Evolutionary conservation across 129 eudicot genomes (phyloP), one percentile per base, ranked within the genome.

Genomic region (Flaveria brownii): DNA sequence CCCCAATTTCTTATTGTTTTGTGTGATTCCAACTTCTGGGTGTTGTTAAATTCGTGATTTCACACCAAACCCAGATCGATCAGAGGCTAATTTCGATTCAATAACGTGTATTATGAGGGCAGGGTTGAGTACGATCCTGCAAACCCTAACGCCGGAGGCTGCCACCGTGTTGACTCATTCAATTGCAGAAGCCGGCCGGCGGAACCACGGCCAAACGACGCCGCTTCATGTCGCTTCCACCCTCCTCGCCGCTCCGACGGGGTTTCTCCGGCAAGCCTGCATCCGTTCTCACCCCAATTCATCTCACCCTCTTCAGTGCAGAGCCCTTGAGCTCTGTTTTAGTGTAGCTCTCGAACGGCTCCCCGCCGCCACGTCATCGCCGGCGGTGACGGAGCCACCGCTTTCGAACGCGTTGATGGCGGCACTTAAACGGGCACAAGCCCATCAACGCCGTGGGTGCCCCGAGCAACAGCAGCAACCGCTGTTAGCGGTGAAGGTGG

Each of bases 151-250:
- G 17, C 88, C 92, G 9, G 99, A 95, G 45, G 97, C 99, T 4
- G 88, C 97, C 15, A 82, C 54, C 25, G 88, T 91, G 1, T 74
- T 95, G 13, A 95, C 82, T 80, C 90, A 89, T 16, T 95, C 99
- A 0, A 91, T 95, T 26, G 80, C 95, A 15, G 97, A 91, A 73
- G 97, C 99, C 6, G 86, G 90, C 14, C 88, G 96, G 16, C 80
- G 97, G 56, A 91, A 88, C 82, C 99, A 95, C 85, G 95, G 95
- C 61, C 99, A 95, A 43, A 91, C 97, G 18, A 95, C 99, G 69
- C 99, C 99, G 65, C 86, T 95, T 3, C 99, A 95, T 73, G 99
- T 95, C 54, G 99, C 99, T 14, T 93, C 98, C 6, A 88, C 97
- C 5, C 86, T 94, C 0, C 80, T 94, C 9, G 73, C 97, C 15